Evolutionary conservation across 768 basidiomycete genomes (phyloP), one percentile per base, ranked within the genome.

Genomic region (Clitopilus passeckerianus): DNA sequence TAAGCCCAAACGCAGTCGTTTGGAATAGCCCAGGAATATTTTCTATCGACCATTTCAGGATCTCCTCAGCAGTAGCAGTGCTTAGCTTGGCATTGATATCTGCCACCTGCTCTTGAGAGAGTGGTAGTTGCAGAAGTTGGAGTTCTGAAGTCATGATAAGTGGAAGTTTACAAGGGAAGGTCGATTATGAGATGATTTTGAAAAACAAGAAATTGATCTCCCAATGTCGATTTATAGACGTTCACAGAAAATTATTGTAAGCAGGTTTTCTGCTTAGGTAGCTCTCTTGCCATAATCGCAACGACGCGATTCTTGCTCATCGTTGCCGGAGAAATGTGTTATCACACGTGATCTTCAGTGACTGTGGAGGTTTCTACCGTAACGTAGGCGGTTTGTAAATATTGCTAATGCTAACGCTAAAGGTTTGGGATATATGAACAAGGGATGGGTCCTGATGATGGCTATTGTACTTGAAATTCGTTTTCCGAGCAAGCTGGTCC

Each of bases 1-100:
- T 98, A 60, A 98, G 80, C 6, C 97, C 97, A 68, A 99, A 96
- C 0, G 97, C 96, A 5, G 96, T 98, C 6, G 97, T 98, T 71
- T 99, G 96, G 72, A 86, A 87, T 18, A 98, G 77, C 6, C 82
- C 80, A 0, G 94, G 90, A 16, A 98, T 76, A 65, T 92, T 80
- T 46, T 84, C 81, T 54, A 94, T 69, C 0, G 89, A 93, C 96
- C 96, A 98, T 69, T 71, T 66, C 57, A 99, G 81, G 64, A 98
- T 93, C 61, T 93, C 82, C 64, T 93, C 87, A 0, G 97, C 93
- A 0, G 85, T 79, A 60, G 93, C 83, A 0, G 79, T 69, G 34
- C 78, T 78, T 8, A 99, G 86, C 68, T 92, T 74, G 9, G 76
- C 78, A 70, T 98, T 98, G 76, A 95, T 85, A 30, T 74, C 68